These are phyloP conservation scores for Salix arbutifolia DNA, from an alignment of 345 rosid species.

Conservation along the genomic window DNA sequence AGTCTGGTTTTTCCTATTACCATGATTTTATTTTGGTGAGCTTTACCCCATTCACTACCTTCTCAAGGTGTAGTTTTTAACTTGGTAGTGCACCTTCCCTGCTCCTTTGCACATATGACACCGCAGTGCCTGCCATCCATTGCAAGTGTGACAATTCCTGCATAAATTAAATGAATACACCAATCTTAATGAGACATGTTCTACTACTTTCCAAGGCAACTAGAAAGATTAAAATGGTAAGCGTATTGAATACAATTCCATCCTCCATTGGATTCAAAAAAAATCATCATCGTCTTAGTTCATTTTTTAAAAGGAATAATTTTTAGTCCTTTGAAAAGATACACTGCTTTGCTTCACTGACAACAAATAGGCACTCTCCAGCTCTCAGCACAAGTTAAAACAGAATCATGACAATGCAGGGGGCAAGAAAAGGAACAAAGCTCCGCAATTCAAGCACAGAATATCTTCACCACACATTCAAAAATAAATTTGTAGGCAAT, in stretches of 20 bases:
- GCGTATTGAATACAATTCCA: neutral
- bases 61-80: conserved; percentile 65
- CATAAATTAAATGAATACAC: conserved; percentile 12
- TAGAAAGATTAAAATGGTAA: neutral
- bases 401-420: neutral
- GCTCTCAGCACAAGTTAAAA: neutral
- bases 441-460: neutral
- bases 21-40: conserved; percentile 5
- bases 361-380: neutral
- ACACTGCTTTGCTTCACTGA: neutral
- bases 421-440: neutral
- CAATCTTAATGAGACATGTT: neutral
- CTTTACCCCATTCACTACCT: conserved; percentile 42
- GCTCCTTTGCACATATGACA: conserved; percentile 93
- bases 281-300: neutral
- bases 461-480: neutral
- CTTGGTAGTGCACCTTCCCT: conserved; percentile 81
- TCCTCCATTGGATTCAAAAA: neutral
- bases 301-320: neutral
- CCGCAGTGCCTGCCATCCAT: conserved; percentile 84
- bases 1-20: neutral
- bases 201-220: neutral
- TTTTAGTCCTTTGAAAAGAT: neutral
- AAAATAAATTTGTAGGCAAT: neutral
- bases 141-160: conserved; percentile 79